Conservation (phyloP, 495 filamentous ascomycete species). For the Hypoxylon cercidicola region DNA sequence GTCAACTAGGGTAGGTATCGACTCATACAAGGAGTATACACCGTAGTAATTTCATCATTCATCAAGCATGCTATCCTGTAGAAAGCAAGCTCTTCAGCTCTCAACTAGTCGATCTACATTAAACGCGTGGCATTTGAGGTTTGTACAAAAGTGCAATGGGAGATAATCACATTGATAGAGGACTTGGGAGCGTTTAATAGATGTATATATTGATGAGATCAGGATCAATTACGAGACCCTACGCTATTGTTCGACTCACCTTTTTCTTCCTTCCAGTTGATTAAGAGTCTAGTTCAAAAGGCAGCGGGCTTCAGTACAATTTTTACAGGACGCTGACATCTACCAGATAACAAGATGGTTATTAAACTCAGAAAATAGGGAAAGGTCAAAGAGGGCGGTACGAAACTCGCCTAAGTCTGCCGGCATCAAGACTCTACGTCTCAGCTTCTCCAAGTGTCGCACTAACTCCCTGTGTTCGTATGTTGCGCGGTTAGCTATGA, state of each 20-base stretch:
- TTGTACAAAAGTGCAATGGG: slow-evolving; percentile 17
- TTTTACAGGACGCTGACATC: neutral
- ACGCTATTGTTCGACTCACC: slow-evolving; percentile 4
- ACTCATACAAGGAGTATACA: slow-evolving; percentile 6
- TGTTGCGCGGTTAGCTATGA: neutral
- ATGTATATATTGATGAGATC: slow-evolving; percentile 16
- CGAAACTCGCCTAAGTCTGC: slow-evolving; percentile 26
- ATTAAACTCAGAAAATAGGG: too few species aligned
- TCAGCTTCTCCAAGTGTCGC: slow-evolving; percentile 10
- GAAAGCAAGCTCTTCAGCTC: neutral
- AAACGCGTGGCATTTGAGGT: slow-evolving; percentile 3
- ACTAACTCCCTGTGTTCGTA: neutral
- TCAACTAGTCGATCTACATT: slow-evolving; percentile 2
- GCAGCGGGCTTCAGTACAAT: neutral
- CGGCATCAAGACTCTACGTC: slow-evolving; percentile 2
- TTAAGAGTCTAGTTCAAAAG: too few species aligned
- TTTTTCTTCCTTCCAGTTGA: neutral
- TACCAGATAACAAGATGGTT: neutral
- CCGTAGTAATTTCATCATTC: neutral
- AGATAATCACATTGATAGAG: slow-evolving; percentile 14
- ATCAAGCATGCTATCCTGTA: neutral
- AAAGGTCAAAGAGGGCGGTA: slow-evolving; percentile 1
- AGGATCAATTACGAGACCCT: slow-evolving; percentile 8
- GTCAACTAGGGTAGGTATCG: neutral
- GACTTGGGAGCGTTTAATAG: slow-evolving; percentile 11